phyloP scores from a whole-genome alignment of 1,284 basidiomycete species.

The Anthracocystis setariae region DNA sequence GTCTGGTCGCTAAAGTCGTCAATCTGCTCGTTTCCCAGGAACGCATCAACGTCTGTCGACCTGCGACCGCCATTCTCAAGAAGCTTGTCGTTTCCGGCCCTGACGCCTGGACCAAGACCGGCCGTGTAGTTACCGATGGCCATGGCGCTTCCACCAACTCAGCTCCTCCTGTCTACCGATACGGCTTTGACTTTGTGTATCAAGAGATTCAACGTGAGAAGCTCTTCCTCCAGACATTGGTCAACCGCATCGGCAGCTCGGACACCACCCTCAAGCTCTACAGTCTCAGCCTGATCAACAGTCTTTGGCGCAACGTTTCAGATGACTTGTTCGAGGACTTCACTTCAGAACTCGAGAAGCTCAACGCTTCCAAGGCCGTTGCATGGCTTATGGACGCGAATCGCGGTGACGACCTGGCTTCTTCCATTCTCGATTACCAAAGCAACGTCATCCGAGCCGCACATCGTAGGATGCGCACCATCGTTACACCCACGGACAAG shows the following conservation, averaged over 20 bases:
- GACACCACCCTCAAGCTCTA: slow-evolving; percentile 64
- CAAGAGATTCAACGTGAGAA: slow-evolving; percentile 52
- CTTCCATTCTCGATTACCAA: slow-evolving; percentile 90
- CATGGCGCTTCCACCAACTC: slow-evolving; percentile 16
- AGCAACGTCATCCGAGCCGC: slow-evolving; percentile 84
- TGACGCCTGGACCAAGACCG: slow-evolving; percentile 44
- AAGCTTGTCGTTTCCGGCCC: slow-evolving; percentile 74
- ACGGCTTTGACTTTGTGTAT: slow-evolving; percentile 64
- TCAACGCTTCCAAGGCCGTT: slow-evolving; percentile 80
- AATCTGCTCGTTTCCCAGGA: slow-evolving; percentile 74
- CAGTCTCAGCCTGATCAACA: slow-evolving; percentile 76
- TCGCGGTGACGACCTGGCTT: slow-evolving; percentile 83
- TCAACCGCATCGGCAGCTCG: slow-evolving; percentile 61
- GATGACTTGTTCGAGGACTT: slow-evolving; percentile 82
- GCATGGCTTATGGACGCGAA: slow-evolving; percentile 77
- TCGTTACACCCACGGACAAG: slow-evolving; percentile 71
- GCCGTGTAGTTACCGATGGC: slow-evolving; percentile 37
- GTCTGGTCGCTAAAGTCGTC: slow-evolving; percentile 81
- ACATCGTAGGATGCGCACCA: slow-evolving; percentile 80
- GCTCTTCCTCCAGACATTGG: slow-evolving; percentile 61
- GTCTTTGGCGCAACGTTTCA: slow-evolving; percentile 79
- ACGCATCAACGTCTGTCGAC: slow-evolving; percentile 87
- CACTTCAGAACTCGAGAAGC: slow-evolving; percentile 78
- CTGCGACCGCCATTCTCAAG: slow-evolving; percentile 91
- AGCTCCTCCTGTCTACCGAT: slow-evolving; percentile 44